These are phyloP conservation scores for Penicillium sp. DNA, from an alignment of 2,329 filamentous ascomycete genomes.

Conservation along the genomic window DNA sequence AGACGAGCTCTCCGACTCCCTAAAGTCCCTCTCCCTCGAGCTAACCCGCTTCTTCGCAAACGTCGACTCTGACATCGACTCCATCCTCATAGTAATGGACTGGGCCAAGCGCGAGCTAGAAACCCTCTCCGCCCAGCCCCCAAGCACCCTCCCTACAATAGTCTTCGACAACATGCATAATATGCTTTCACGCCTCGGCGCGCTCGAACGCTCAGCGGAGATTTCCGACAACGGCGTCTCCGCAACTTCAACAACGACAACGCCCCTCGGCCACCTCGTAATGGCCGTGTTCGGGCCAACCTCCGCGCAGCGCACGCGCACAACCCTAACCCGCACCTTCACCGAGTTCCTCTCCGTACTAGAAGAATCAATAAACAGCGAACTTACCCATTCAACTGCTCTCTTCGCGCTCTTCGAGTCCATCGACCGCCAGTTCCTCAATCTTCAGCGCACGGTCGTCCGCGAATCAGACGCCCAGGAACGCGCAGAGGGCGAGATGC, in stretches of 20 bases:
- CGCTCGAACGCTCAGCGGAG: slow-evolving; percentile 31
- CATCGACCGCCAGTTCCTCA: slow-evolving; percentile 83
- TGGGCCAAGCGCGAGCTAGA: slow-evolving; percentile 82
- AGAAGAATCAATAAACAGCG: slow-evolving; percentile 78
- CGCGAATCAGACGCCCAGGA: slow-evolving; percentile 77
- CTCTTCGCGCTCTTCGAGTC: slow-evolving; percentile 85
- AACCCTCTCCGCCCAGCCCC: slow-evolving; percentile 55
- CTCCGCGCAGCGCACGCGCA: slow-evolving; percentile 67
- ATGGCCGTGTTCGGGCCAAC: slow-evolving; percentile 71
- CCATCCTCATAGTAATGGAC: slow-evolving; percentile 89
- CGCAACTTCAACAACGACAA: slow-evolving; percentile 49
- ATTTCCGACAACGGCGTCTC: slow-evolving; percentile 14
- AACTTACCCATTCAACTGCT: slow-evolving; percentile 68
- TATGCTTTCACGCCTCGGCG: slow-evolving; percentile 53
- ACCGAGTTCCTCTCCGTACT: slow-evolving; percentile 77
- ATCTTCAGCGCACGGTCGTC: slow-evolving; percentile 73
- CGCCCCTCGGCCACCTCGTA: slow-evolving; percentile 54
- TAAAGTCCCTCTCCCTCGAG: slow-evolving; percentile 75
- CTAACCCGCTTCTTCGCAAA: slow-evolving; percentile 87
- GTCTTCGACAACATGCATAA: slow-evolving; percentile 77
- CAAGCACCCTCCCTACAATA: slow-evolving; percentile 55
- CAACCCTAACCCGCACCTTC: slow-evolving; percentile 76
- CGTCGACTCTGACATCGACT: slow-evolving; percentile 86
- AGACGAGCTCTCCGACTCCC: slow-evolving; percentile 73
- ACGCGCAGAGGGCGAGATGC: slow-evolving; percentile 67